Percentiles rank a stretch among this genome's conserved stretches.
Evolutionary conservation across 345 rosid genomes (phyloP).

Genomic region (Kernera saxatilis): DNA sequence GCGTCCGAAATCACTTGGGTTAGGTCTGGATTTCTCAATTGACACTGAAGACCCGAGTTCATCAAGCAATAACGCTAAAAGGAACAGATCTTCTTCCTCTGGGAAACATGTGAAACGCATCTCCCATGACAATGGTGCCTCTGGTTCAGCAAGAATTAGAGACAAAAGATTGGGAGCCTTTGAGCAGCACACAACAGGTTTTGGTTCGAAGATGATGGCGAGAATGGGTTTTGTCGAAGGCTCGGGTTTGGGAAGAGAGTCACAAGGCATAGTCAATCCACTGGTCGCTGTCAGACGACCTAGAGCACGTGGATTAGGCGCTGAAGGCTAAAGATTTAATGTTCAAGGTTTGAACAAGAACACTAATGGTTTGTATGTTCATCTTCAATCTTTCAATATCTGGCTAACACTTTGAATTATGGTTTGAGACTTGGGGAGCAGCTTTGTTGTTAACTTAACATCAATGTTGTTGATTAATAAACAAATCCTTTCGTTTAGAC

Average conservation of each 20-base stretch:
- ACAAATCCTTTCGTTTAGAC: background rate
- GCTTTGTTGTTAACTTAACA: conserved; percentile 21
- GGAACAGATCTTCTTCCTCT: conserved; percentile 34
- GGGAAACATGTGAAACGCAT: conserved; percentile 18
- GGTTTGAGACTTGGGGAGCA: background rate
- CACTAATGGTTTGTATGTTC: background rate
- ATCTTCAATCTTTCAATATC: background rate
- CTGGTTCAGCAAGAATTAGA: conserved; percentile 24
- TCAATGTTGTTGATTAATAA: conserved; percentile 16
- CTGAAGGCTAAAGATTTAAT: conserved; percentile 29
- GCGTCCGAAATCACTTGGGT: conserved; percentile 76
- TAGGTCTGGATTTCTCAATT: conserved; percentile 49
- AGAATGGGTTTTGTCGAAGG: conserved; percentile 94
- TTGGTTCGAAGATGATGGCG: conserved; percentile 87
- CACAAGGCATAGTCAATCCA: conserved; percentile 72
- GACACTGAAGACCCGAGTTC: conserved; percentile 26
- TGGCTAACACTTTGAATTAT: background rate
- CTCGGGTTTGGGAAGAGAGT: conserved; percentile 66
- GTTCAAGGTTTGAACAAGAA: conserved; percentile 1
- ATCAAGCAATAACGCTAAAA: conserved; percentile 30
- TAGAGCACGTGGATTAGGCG: conserved; percentile 69
- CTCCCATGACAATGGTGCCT: background rate
- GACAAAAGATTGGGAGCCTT: conserved; percentile 50
- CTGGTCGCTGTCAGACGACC: conserved; percentile 54
- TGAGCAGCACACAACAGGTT: conserved; percentile 84